phyloP scores from a whole-genome alignment of 2,329 filamentous ascomycete species.

The Diaporthe helianthi region DNA sequence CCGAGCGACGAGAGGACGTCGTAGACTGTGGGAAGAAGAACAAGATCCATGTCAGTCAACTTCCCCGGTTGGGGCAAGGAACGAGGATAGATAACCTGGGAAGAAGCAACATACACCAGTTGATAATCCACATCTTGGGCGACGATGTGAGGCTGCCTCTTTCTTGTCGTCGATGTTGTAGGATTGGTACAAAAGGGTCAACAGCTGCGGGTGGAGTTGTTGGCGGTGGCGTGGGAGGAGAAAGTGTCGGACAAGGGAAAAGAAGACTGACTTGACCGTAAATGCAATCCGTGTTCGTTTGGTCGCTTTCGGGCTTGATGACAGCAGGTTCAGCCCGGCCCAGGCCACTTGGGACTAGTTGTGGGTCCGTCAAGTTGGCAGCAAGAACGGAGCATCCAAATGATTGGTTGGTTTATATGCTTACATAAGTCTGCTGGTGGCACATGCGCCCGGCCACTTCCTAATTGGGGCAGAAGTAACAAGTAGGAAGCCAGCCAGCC shows the following conservation, averaged over 20 bases:
- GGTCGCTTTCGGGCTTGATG: slow-evolving; percentile 30
- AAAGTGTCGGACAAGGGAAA: slow-evolving; percentile 15
- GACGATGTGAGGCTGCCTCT: slow-evolving; percentile 23
- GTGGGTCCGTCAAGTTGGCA: slow-evolving; percentile 5
- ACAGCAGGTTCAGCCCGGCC: slow-evolving; percentile 31
- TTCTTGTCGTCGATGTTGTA: background rate
- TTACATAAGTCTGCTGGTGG: background rate
- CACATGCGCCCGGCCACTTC: background rate
- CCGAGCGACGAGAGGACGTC: slow-evolving; percentile 87
- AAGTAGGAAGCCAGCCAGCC: background rate
- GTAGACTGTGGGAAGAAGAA: slow-evolving; percentile 70
- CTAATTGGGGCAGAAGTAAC: background rate
- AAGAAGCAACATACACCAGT: slow-evolving; percentile 78
- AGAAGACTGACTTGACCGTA: background rate
- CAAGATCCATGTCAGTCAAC: slow-evolving; percentile 41
- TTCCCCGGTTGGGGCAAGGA: background rate
- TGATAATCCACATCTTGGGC: slow-evolving; percentile 85
- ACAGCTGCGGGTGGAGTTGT: background rate
- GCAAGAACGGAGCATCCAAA: slow-evolving; percentile 8
- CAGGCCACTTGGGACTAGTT: background rate
- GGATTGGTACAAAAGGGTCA: background rate
- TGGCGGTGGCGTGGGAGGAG: slow-evolving; percentile 26
- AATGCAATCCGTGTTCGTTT: slow-evolving; percentile 32
- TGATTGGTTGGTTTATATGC: slow-evolving; percentile 12
- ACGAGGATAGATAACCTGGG: background rate